Percentiles rank a stretch among this genome's conserved stretches.
Evolutionary conservation across 345 rosid genomes (phyloP).

Genomic region (Moringa oleifera): DNA sequence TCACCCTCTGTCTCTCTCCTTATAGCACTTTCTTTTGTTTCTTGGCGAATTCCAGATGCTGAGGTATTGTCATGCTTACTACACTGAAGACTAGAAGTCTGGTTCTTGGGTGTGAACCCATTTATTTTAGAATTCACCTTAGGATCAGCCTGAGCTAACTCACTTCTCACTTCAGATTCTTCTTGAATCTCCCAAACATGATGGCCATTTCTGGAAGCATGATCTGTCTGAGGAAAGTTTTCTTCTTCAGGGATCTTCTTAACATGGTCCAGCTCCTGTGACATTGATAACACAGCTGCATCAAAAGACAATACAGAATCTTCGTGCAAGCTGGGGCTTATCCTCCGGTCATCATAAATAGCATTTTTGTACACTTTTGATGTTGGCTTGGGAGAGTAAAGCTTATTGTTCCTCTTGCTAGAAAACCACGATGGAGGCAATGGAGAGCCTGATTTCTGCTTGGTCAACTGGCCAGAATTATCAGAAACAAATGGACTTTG

Average conservation of each 20-base stretch:
- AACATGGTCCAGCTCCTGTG: constrained; percentile 40
- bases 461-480: constrained; percentile 8
- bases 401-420: constrained; percentile 35
- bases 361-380: constrained; percentile 20
- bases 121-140: constrained; percentile 18
- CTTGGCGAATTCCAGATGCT: constrained; percentile 11
- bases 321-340: constrained; percentile 12
- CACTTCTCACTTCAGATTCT: constrained; percentile 24
- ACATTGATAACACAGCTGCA: constrained; percentile 64
- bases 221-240: constrained; percentile 20
- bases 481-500: constrained; percentile 60
- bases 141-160: constrained; percentile 7
- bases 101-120: constrained; percentile 16
- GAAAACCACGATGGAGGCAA: constrained; percentile 41
- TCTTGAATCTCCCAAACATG: constrained; percentile 38
- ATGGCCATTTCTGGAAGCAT: constrained; percentile 13
- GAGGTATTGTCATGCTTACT: constrained; percentile 18
- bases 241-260: constrained; percentile 32
- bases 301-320: constrained; percentile 53
- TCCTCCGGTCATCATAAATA: constrained; percentile 26
- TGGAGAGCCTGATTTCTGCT: constrained; percentile 37
- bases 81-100: too few species aligned
- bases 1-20: constrained; percentile 70
- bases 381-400: constrained; percentile 33
- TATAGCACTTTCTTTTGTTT: constrained; percentile 46